Evolutionary conservation across 139 green algal genomes (phyloP), one percentile per base, ranked within the genome.

Genomic region (Haematococcus lacustris): DNA sequence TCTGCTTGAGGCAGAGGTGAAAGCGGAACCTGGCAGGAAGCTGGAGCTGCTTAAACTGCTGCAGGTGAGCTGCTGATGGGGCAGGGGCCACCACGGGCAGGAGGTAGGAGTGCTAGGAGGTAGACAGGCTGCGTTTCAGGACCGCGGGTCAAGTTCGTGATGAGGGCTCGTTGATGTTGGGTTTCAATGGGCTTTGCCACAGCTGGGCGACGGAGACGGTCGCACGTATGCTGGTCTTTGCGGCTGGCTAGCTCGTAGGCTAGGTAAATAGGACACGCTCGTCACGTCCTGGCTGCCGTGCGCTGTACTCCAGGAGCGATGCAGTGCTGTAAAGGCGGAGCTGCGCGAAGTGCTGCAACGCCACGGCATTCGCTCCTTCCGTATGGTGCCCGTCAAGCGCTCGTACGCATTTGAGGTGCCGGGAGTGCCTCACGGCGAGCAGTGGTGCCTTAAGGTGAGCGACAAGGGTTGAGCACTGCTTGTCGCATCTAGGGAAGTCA

Each of bases 401-500:
- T 85, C 71, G 59, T 99, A 99, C 74, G 90, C 92, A 0, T 99
- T 99, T 81, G 95, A 99, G 84, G 61, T 86, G 40, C 25, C 73
- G 2, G 81, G 74, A 0, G 82, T 99, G 0, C 85, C 81, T 0
- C 81, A 86, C n/a, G 91, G 93, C 13, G 68, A 83, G 63, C 88
- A 97, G 80, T 99, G 90, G 84, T 88, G 95, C 7, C 71, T 99
- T 40, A 99, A 99, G 86, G 82, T 97, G 39, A 39, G 78, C n/a
- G n/a, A n/a, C n/a, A n/a, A 21, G 13, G 32, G 38, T 38, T 59
- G 66, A 35, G 28, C 23, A 39, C 38, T 71, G 66, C n/a, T n/a
- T n/a, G n/a, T n/a, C n/a, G n/a, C n/a, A n/a, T n/a, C n/a, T n/a
- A n/a, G n/a, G n/a, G n/a, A n/a, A n/a, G n/a, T n/a, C n/a, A n/a